Evolutionary conservation across 805 yeast species (phyloP), one percentile per base, ranked within the genome.

Genomic region (Spathaspora hagerdaliae): DNA sequence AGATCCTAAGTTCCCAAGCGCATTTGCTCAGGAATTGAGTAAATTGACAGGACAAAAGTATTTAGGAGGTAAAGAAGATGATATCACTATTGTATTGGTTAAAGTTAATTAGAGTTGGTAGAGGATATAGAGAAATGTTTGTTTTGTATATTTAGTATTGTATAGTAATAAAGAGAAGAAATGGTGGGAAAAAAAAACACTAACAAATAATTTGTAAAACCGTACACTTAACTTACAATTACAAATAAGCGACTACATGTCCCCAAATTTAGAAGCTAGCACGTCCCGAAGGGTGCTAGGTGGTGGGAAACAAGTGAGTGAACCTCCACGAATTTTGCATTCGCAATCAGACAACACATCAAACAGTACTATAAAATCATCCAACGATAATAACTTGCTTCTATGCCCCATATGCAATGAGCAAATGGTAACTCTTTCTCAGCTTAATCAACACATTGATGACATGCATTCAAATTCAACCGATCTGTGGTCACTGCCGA

Each of bases 21-120:
- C 92, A 0, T 92, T 92, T 65, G 85, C 96, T 7, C 90, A 85
- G 63, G 87, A 84, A 57, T 71, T 86, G 45, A 73, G 83, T 9
- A 72, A 79, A 52, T 60, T 84, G 42, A 79, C 88, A 1, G 85
- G 85, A 3, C 85, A 82, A 57, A 70, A 74, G 37, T 86, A 87
- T 58, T 72, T 81, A 47, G 98, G 99, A 31, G 99, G 99, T 11
- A 92, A 92, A 67, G 95, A 90, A 39, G 99, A 92, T 66, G 99
- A 92, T 64, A 85, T 94, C 34, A 89, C 98, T 1, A 79, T 85
- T 13, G 85, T 91, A 1, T 74, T 87, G 57, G 82, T 89, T 38
- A 77, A 79, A 57, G 89, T 87, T 31, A 70, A 45, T 29, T 55
- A 50, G 44, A 24, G 7, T 27, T 24, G 5, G 24, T 5, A 19